These are phyloP conservation scores for Aspergillus cristatus DNA, from an alignment of 495 filamentous ascomycete species.

Conservation along the genomic window DNA sequence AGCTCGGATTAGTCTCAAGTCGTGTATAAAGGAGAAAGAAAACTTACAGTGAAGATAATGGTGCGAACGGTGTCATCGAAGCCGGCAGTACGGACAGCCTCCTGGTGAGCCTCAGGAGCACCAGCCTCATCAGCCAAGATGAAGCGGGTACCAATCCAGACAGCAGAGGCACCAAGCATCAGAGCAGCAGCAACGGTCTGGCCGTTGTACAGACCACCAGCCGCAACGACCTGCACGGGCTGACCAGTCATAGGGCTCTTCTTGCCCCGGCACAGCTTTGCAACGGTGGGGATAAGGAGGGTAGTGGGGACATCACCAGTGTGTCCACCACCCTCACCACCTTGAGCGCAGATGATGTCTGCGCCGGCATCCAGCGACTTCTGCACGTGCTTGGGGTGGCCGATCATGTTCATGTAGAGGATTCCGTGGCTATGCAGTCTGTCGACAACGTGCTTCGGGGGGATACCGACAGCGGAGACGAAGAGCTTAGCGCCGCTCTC, in stretches of 20 bases:
- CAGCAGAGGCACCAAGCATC: constrained; percentile 84
- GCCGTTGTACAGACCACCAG: constrained; percentile 90
- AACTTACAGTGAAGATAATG: constrained; percentile 83
- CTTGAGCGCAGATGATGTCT: constrained; percentile 90
- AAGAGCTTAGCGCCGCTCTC: constrained; percentile 84
- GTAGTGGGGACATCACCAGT: constrained; percentile 86
- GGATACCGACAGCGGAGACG: constrained; percentile 92
- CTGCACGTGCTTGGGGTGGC: constrained; percentile 95
- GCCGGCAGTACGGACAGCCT: constrained; percentile 83
- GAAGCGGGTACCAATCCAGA: constrained; percentile 97
- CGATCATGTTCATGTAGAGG: constrained; percentile 99
- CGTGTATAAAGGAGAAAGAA: background rate
- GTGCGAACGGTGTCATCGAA: constrained; percentile 95
- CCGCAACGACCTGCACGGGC: constrained; percentile 84
- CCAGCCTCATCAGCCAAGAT: constrained; percentile 90
- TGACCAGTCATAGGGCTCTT: constrained; percentile 80
- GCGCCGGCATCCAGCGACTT: constrained; percentile 85
- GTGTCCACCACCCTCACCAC: constrained; percentile 86
- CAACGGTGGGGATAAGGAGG: constrained; percentile 83
- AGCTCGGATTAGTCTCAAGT: constrained; percentile 13
- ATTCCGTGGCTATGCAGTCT: constrained; percentile 78
- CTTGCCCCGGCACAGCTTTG: constrained; percentile 66
- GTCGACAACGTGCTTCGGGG: constrained; percentile 81
- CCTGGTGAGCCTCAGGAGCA: constrained; percentile 89
- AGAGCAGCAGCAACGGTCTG: constrained; percentile 81